Evolutionary conservation across 495 filamentous ascomycete genomes (phyloP).

Genomic region (Tuber magnatum): DNA sequence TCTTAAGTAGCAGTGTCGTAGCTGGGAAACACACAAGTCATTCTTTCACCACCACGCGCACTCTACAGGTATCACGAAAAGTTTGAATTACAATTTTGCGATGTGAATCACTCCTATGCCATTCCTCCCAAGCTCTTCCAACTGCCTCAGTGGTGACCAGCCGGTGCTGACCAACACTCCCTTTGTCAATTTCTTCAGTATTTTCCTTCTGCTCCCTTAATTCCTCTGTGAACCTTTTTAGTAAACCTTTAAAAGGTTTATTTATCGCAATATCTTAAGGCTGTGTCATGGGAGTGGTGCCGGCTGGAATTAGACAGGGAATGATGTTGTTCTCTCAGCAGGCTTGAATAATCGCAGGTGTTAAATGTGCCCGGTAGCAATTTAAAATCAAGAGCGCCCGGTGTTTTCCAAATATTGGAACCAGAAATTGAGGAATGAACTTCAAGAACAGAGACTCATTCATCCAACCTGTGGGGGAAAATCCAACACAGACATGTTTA

Average conservation of each 20-base stretch:
- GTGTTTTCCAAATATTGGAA: no score
- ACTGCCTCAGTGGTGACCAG: conserved; percentile 4
- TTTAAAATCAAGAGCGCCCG: background rate
- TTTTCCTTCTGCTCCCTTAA: background rate
- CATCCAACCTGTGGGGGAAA: conserved; percentile 8
- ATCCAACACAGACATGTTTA: conserved; percentile 11
- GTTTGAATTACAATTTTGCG: no score
- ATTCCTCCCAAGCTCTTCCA: background rate
- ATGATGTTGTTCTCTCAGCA: no score
- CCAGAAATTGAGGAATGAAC: conserved; percentile 1
- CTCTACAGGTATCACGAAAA: no score
- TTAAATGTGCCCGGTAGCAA: background rate
- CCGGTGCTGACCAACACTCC: conserved; percentile 3
- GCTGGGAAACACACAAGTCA: no score
- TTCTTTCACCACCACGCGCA: no score
- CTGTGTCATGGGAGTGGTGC: background rate
- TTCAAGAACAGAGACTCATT: conserved; percentile 7
- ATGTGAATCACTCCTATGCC: background rate
- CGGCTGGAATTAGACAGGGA: no score
- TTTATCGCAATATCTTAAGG: conserved; percentile 1
- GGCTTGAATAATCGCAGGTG: background rate
- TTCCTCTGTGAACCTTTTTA: background rate
- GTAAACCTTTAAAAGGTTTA: background rate
- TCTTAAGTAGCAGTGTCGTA: no score
- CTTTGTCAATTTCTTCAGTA: background rate